Evolutionary conservation across 768 basidiomycete species (phyloP), one percentile per base, ranked within the genome.

Genomic region (Russula emetica): DNA sequence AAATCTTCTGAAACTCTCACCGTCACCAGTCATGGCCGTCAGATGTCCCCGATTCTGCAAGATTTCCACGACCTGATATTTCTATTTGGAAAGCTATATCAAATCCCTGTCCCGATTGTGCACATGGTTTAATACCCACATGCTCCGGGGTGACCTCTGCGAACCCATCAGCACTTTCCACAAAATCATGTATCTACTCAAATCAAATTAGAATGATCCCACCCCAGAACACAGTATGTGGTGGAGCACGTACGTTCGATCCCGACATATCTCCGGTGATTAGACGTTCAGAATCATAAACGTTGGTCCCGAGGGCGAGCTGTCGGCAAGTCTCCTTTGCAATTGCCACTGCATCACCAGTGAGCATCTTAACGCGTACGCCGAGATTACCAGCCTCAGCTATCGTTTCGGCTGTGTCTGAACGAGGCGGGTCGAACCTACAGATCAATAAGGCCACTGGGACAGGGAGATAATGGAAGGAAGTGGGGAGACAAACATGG

Each of bases 61-160:
- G 67, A 77, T 75, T 49, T 74, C 73, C 40, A 78, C 77, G 30
- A 77, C 75, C 55, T 71, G 70, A 28, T 71, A 71, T 58, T 71
- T 71, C 62, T 70, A 53, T 40, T 49, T 14, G 26, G 13, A 2
- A 9, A 20, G 18, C 7, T n/a, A 38, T 32, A 26, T 53, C 56
- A 32, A 26, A 11, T 44, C 24, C 11, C 20, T 7, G 9, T 20
- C 22, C 44, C 3, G 2, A 20, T 56, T 28, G 32, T 3, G n/a
- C 24, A 11, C 11, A 22, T 47, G 32, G 8, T 26, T 13, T 60
- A 56, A 59, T 20, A 53, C 73, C 65, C 62, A 74, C 77, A 70
- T 80, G 78, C 69, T 82, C 80, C 0, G 80, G 80, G 66, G 76
- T 78, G 22, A 82, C 80, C 58, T 80, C 80, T 13, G 78, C 80